Percentiles rank a stretch among this genome's conserved stretches.
phyloP scores from a whole-genome alignment of 441 rosid genomes.

The Viola pubescens region DNA sequence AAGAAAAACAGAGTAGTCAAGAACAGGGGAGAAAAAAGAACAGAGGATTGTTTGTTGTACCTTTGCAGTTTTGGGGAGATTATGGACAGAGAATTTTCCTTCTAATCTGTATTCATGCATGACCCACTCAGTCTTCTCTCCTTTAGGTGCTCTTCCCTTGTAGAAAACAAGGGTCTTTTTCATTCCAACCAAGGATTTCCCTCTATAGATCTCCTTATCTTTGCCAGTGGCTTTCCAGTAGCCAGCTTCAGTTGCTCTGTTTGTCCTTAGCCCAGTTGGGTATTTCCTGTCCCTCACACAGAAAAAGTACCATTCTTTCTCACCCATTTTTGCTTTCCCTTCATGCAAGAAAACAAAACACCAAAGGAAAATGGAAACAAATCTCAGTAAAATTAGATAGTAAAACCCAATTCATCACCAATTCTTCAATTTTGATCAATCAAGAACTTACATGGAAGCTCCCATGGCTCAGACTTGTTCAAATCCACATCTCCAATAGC shows the following conservation, averaged over 20 bases:
- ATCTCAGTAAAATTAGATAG: conserved; percentile 1
- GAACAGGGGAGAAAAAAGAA: conserved; percentile 6
- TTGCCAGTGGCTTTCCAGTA: conserved; percentile 99
- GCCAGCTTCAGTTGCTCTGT: conserved; percentile 83
- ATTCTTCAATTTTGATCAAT: neutral
- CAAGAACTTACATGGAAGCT: conserved; percentile 57
- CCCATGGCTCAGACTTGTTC: conserved; percentile 99
- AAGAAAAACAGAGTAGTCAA: neutral
- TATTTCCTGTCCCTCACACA: conserved; percentile 79
- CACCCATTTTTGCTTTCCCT: conserved; percentile 97
- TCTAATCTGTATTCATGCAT: conserved; percentile 88
- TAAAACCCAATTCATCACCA: too few species aligned
- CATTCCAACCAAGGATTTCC: conserved; percentile 83
- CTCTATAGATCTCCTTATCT: conserved; percentile 71
- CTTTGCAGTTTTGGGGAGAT: conserved; percentile 77
- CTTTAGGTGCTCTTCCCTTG: conserved; percentile 83
- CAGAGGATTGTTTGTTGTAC: conserved; percentile 20
- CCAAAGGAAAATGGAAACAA: neutral
- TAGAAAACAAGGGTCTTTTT: conserved; percentile 91
- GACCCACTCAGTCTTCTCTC: conserved; percentile 75
- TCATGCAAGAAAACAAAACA: conserved; percentile 7
- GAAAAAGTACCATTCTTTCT: conserved; percentile 94
- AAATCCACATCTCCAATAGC: conserved; percentile 93
- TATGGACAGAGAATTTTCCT: conserved; percentile 57
- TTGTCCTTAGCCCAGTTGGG: conserved; percentile 80